These are phyloP conservation scores for Solanum lignicaule DNA, from an alignment of 257 asterid species.

Conservation along the genomic window DNA sequence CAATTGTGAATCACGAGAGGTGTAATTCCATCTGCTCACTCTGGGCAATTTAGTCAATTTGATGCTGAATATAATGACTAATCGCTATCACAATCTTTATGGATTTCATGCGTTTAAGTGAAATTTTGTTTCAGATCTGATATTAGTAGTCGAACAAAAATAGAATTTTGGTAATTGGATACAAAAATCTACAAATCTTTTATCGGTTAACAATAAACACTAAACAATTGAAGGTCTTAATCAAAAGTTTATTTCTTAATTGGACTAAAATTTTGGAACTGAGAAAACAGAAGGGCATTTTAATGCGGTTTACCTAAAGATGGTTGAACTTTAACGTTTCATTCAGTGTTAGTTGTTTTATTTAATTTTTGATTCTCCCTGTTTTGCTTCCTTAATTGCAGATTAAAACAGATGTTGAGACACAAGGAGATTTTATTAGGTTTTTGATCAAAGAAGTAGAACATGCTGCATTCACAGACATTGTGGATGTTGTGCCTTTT, in stretches of 20 bases:
- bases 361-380: background rate
- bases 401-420: conserved; percentile 94
- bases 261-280: background rate
- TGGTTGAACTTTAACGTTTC: background rate
- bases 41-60: conserved; percentile 25
- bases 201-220: background rate
- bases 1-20: conserved; percentile 5
- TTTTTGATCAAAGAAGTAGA: conserved; percentile 87
- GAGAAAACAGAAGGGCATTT: background rate
- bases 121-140: background rate
- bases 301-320: background rate
- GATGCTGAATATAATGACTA: conserved; percentile 1
- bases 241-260: background rate
- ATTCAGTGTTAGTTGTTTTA: background rate
- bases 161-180: background rate
- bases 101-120: background rate
- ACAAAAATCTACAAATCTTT: background rate
- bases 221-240: background rate
- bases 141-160: background rate
- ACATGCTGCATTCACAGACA: conserved; percentile 72
- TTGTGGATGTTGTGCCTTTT: conserved; percentile 86
- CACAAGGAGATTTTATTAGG: conserved; percentile 89
- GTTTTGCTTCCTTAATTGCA: conserved; percentile 20
- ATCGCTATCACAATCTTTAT: background rate
- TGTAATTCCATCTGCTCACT: conserved; percentile 17